These are phyloP conservation scores for Dalechampia spathulata DNA, from an alignment of 441 rosid genomes.

Conservation along the genomic window DNA sequence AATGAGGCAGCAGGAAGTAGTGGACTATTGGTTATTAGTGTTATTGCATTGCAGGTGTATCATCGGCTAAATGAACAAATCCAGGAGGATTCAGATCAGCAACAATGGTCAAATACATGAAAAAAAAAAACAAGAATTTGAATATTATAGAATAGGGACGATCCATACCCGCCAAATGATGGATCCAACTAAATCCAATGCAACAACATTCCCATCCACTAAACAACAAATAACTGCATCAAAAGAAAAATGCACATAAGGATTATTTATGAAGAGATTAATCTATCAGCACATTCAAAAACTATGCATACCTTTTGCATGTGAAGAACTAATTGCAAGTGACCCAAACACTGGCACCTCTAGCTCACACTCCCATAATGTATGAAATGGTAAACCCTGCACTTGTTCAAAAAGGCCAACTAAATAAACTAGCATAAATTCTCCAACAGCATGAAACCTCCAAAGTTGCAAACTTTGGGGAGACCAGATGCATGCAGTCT, in stretches of 20 bases:
- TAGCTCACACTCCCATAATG: constrained; percentile 65
- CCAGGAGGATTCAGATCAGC: not conserved
- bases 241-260: not conserved
- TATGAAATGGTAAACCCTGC: constrained; percentile 62
- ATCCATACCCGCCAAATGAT: constrained; percentile 68
- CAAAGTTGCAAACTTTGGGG: not conserved
- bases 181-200: constrained; percentile 53
- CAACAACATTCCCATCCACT: constrained; percentile 80
- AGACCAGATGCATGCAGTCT: not conserved
- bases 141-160: not conserved
- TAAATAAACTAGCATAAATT: constrained; percentile 1
- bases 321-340: constrained; percentile 38
- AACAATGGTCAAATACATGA: not conserved
- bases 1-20: not conserved
- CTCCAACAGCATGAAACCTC: not conserved
- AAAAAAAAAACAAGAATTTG: not conserved
- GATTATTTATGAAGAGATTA: not conserved
- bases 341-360: constrained; percentile 83
- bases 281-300: not conserved
- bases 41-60: not conserved
- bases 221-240: constrained; percentile 83
- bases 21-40: not conserved
- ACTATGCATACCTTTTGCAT: constrained; percentile 39
- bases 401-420: constrained; percentile 13
- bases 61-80: not conserved